A percentile compares a stretch with the other conserved stretches of the same genome.
Conservation (phyloP, 1,284 basidiomycete species). For the Cutaneotrichosporon cutaneum region DNA sequence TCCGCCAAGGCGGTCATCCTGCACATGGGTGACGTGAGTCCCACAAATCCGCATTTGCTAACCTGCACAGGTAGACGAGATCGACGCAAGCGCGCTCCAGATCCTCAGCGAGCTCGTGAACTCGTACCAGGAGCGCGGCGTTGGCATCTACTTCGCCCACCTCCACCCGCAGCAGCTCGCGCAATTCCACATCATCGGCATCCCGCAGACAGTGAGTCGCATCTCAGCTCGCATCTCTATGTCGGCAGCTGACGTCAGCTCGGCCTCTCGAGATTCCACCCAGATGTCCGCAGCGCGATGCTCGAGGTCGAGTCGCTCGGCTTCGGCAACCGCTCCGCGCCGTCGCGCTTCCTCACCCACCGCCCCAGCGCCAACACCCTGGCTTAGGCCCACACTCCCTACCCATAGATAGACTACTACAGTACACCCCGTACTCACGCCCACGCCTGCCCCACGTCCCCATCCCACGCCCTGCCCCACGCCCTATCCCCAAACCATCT, state of each 20-base stretch:
- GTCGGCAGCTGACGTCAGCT: conserved; percentile 54
- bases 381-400: not conserved
- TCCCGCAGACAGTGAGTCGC: conserved; percentile 41
- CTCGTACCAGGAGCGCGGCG: conserved; percentile 68
- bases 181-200: conserved; percentile 57
- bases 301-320: conserved; percentile 45
- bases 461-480: no score
- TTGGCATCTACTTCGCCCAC: conserved; percentile 75
- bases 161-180: conserved; percentile 61
- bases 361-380: not conserved
- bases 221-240: not conserved
- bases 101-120: conserved; percentile 77
- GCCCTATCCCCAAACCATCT: not conserved
- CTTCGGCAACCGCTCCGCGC: conserved; percentile 30
- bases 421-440: not conserved
- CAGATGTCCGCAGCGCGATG: conserved; percentile 59
- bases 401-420: not conserved
- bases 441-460: no score
- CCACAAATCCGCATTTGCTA: not conserved
- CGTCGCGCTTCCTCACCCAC: conserved; percentile 6
- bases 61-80: conserved; percentile 63
- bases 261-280: conserved; percentile 68
- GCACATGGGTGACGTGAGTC: conserved; percentile 68
- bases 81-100: conserved; percentile 82
- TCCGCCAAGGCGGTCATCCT: conserved; percentile 77